Evolutionary conservation across 768 basidiomycete genomes (phyloP).

Genomic region (Boletales sp.): DNA sequence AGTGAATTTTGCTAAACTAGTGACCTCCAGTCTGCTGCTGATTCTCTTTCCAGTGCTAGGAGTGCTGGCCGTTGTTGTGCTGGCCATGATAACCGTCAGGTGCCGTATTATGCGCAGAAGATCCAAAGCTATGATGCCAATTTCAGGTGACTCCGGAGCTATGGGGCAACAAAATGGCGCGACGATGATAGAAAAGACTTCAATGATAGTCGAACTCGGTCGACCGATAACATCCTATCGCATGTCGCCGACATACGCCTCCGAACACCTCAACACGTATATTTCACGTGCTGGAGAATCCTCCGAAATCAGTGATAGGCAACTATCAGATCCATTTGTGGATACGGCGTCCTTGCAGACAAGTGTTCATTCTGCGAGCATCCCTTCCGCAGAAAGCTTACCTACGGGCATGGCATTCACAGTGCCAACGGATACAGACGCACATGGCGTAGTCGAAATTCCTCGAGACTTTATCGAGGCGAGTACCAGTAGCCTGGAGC

Average conservation of each 20-base stretch:
- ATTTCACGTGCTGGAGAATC: conserved; percentile 7
- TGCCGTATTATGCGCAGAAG: background rate
- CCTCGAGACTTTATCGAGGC: background rate
- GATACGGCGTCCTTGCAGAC: conserved; percentile 10
- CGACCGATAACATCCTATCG: background rate
- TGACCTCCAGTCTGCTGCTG: conserved; percentile 5
- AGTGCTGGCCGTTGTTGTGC: conserved; percentile 1
- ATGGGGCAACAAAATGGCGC: background rate
- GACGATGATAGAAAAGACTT: background rate
- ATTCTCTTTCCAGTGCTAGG: conserved; percentile 13
- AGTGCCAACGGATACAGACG: background rate
- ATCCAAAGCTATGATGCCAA: background rate
- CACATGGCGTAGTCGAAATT: background rate
- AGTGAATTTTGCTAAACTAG: background rate
- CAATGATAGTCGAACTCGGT: background rate
- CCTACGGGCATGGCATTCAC: conserved; percentile 6
- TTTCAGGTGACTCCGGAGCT: background rate
- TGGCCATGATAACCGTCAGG: conserved; percentile 6
- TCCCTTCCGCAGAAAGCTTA: conserved; percentile 5
- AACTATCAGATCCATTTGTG: conserved; percentile 17
- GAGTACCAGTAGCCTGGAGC: conserved; percentile 19
- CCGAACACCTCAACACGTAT: background rate
- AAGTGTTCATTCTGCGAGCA: background rate
- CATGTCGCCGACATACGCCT: background rate
- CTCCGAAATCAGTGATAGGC: conserved; percentile 6